These are phyloP conservation scores for Penicillium cataractarum DNA, from an alignment of 495 filamentous ascomycete genomes.

Conservation along the genomic window DNA sequence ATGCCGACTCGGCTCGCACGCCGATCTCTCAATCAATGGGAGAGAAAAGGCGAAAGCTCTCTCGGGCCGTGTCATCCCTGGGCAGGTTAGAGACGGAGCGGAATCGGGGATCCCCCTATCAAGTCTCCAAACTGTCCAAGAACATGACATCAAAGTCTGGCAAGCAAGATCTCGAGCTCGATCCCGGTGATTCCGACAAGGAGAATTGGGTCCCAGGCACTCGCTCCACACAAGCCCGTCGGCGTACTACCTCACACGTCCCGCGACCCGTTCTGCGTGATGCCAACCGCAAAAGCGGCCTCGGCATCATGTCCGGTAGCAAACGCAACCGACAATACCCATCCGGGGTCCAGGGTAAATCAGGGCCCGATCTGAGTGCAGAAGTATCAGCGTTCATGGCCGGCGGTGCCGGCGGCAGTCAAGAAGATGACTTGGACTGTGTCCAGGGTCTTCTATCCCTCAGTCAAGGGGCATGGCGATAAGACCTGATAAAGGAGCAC, in stretches of 20 bases:
- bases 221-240: conserved; percentile 42
- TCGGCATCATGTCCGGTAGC: conserved; percentile 33
- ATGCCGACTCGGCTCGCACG: conserved; percentile 50
- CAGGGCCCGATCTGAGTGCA: conserved; percentile 43
- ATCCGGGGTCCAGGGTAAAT: conserved; percentile 32
- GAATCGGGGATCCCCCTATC: conserved; percentile 22
- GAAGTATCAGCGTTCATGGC: conserved; percentile 74
- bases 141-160: conserved; percentile 27
- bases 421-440: conserved; percentile 73
- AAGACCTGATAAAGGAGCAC: conserved; percentile 6
- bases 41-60: conserved; percentile 66
- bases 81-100: conserved; percentile 63
- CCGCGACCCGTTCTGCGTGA: conserved; percentile 51
- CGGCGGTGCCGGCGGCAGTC: conserved; percentile 59
- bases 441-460: conserved; percentile 77
- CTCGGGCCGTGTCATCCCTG: conserved; percentile 65
- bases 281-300: conserved; percentile 39
- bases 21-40: conserved; percentile 45
- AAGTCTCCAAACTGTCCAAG: conserved; percentile 32
- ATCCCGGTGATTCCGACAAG: conserved; percentile 82
- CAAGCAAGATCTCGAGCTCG: conserved; percentile 42
- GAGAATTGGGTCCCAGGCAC: conserved; percentile 83
- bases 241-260: conserved; percentile 38
- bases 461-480: conserved; percentile 67
- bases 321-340: conserved; percentile 44